Conservation (phyloP, 148 eudicot species). For the Dysphania ambrosioides region DNA sequence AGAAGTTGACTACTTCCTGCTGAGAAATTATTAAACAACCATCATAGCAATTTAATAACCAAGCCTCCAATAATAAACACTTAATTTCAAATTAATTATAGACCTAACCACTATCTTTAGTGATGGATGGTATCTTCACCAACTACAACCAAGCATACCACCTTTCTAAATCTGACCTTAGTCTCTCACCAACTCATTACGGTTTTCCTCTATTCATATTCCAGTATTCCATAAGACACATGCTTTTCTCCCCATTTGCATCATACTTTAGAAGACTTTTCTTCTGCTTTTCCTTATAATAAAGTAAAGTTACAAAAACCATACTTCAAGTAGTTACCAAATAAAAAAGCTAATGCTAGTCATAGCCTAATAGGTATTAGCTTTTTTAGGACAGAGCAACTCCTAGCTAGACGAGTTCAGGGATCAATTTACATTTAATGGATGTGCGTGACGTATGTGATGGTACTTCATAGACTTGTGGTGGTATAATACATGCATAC, state of each 20-base stretch:
- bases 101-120: not conserved
- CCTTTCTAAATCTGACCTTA: not conserved
- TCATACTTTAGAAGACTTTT: not conserved
- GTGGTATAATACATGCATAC: too few relatives aligned
- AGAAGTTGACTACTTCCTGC: not conserved
- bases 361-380: too few relatives aligned
- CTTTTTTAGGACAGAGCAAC: not conserved
- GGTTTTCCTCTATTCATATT: not conserved
- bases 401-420: too few relatives aligned
- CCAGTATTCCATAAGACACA: not conserved
- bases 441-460: too few relatives aligned
- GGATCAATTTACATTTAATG: too few relatives aligned
- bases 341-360: not conserved
- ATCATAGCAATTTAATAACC: not conserved
- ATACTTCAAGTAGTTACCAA: too few relatives aligned
- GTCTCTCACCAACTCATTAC: slow-evolving; percentile 1
- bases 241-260: not conserved
- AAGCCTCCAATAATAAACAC: slow-evolving; percentile 11
- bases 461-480: too few relatives aligned
- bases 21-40: not conserved
- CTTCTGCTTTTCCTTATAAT: too few relatives aligned
- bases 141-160: not conserved
- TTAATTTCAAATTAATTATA: not conserved
- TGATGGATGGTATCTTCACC: not conserved
- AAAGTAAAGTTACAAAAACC: too few relatives aligned